A percentile compares a stretch with the other conserved stretches of the same genome.
phyloP scores from a whole-genome alignment of 2,329 filamentous ascomycete genomes.

The Arthrobotrys entomopaga region DNA sequence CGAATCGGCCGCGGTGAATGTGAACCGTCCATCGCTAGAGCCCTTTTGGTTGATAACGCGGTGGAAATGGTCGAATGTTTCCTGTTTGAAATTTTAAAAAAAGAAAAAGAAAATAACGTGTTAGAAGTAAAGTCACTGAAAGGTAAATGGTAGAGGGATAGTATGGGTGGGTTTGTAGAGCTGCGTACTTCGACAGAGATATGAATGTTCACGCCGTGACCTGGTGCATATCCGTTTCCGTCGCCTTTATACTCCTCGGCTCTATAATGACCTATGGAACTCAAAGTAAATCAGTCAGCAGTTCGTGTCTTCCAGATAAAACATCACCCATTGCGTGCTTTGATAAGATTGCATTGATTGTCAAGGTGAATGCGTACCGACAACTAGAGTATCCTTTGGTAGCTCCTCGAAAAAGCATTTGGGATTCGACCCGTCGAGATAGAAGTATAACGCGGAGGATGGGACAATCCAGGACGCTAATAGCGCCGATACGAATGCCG shows the following conservation, averaged over 20 bases:
- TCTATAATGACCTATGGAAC: slow-evolving; percentile 75
- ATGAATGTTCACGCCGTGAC: slow-evolving; percentile 81
- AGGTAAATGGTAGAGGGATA: background rate
- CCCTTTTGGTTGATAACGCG: slow-evolving; percentile 90
- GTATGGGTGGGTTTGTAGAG: background rate
- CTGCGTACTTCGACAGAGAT: slow-evolving; percentile 83
- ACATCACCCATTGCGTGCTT: background rate
- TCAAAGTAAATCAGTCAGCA: slow-evolving; percentile 6
- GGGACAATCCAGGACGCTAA: slow-evolving; percentile 69
- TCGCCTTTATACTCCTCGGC: slow-evolving; percentile 84
- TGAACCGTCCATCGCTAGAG: slow-evolving; percentile 81
- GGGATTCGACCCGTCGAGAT: slow-evolving; percentile 82
- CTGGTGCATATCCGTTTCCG: slow-evolving; percentile 74
- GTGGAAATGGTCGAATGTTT: slow-evolving; percentile 97
- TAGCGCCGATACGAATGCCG: slow-evolving; percentile 46
- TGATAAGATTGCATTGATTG: too few species aligned
- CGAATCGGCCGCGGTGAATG: slow-evolving; percentile 92
- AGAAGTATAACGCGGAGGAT: slow-evolving; percentile 91
- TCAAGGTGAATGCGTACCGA: slow-evolving; percentile 70
- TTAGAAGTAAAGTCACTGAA: background rate
- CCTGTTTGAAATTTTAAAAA: slow-evolving; percentile 64
- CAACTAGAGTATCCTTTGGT: slow-evolving; percentile 95
- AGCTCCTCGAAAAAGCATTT: slow-evolving; percentile 99
- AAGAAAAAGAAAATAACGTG: slow-evolving; percentile 4
- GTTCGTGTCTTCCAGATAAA: background rate